Base-by-base conservation (phyloP, 371 early-diverging fungal species). In the Thermomucor indicae-seudaticae region DNA sequence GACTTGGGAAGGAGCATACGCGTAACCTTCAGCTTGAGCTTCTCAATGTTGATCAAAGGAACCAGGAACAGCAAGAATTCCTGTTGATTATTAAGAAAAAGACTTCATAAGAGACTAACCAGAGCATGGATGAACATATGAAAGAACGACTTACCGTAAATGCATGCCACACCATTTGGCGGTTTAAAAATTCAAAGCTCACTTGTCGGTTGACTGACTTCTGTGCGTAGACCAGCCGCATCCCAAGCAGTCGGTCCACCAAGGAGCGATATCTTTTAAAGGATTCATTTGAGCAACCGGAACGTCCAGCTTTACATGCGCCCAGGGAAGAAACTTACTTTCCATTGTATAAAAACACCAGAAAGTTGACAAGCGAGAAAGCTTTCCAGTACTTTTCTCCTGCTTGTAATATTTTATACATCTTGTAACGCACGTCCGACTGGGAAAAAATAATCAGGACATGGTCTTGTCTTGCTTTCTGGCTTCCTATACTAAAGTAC, bases 151-250 rank as follows among this genome's bases (percentile, higher is more conserved):
- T 56, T 81, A 89, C 91, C 19, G 93, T 93, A 57, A 95, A 92
- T 39, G 93, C 92, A 28, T 91, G 88, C 95, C 95, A 93, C 40
- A 93, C 92, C 64, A 94, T 79, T 71, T 95, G 93, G 28, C 96
- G 78, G 62, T 95, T 95, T 62, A 95, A 73, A 57, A 91, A 94
- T 59, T 93, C 96, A 60, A 91, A 93, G 60, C 89, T 90, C 40
- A 94, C 85, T 55, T 83, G 81, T 39, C 92, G 82, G 41, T 83
- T 72, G 51, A 87, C 69, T 23, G 87, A 86, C 35, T 87, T 84
- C 38, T 86, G 81, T 11, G 81, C 79, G 60, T 89, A 90, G 6
- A 93, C 92, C 19, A 93, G 72, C 25, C 91, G 76, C 89, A 94
- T 84, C 0, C 81, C 77, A 34, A 95, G 72, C 10, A 88, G 19